Evolutionary conservation across 805 yeast species (phyloP).

Genomic region (Ogataea nitratoaversa): DNA sequence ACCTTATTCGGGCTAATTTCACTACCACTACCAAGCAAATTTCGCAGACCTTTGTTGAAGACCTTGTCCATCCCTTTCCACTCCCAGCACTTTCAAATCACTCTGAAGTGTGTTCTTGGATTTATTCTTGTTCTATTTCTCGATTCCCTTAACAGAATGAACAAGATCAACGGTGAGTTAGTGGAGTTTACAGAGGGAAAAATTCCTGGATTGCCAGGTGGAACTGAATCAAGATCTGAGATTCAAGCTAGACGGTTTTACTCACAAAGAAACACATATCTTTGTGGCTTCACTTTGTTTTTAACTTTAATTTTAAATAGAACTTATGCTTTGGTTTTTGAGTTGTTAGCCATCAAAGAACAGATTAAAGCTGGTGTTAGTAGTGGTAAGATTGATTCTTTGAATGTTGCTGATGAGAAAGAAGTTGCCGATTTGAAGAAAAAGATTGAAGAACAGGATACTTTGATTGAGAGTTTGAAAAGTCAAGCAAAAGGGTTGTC

Average conservation of each 20-base stretch:
- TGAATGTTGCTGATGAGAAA: constrained; percentile 27
- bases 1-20: constrained; percentile 73
- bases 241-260: constrained; percentile 88
- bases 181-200: constrained; percentile 25
- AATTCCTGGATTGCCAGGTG: constrained; percentile 28
- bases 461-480: constrained; percentile 62
- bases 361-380: constrained; percentile 28
- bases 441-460: constrained; percentile 54
- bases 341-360: constrained; percentile 62
- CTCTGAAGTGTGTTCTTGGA: constrained; percentile 75
- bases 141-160: constrained; percentile 84
- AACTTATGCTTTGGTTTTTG: constrained; percentile 77
- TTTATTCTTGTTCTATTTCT: constrained; percentile 80
- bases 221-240: constrained; percentile 65
- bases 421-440: constrained; percentile 46
- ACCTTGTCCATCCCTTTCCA: constrained; percentile 66
- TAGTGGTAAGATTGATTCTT: constrained; percentile 10
- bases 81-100: constrained; percentile 66
- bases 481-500: constrained; percentile 66
- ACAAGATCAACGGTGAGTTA: constrained; percentile 62
- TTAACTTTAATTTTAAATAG: constrained; percentile 80
- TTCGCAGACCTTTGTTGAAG: constrained; percentile 64
- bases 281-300: constrained; percentile 93
- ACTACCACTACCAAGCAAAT: constrained; percentile 74
- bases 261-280: constrained; percentile 93